These are phyloP conservation scores for Ceratocystis colombiana DNA, from an alignment of 2,329 filamentous ascomycete genomes.

Conservation along the genomic window DNA sequence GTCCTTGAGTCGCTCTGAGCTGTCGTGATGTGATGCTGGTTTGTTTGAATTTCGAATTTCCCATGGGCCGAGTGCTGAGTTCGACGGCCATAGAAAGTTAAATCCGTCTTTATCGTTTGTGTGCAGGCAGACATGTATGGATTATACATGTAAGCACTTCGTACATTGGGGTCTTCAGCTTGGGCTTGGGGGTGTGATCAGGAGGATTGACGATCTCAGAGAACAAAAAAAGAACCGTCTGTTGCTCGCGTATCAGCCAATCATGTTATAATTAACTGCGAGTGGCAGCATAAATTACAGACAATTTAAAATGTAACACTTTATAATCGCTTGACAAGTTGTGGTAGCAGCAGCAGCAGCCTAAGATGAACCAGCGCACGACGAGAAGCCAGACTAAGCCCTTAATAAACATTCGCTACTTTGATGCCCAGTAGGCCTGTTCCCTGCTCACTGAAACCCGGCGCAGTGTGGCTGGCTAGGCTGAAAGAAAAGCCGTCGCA, in stretches of 20 bases:
- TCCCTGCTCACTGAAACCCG: no score
- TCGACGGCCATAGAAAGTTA: no score
- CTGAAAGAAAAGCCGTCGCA: no score
- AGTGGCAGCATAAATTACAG: conserved; percentile 2
- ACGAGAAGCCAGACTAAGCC: background rate
- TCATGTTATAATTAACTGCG: background rate
- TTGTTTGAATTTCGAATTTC: no score
- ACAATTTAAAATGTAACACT: background rate
- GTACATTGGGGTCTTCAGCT: background rate
- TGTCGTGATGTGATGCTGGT: background rate
- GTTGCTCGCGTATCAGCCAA: background rate
- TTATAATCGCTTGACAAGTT: background rate
- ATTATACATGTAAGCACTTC: no score
- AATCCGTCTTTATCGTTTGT: no score
- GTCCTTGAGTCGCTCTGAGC: background rate
- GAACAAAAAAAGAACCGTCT: background rate
- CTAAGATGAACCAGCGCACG: background rate
- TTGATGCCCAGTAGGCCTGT: no score
- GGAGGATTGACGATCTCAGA: background rate
- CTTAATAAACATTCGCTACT: background rate
- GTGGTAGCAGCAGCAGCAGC: background rate
- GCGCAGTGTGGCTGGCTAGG: no score
- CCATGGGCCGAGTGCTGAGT: no score
- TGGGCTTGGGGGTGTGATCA: background rate
- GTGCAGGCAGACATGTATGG: no score